Conservation (phyloP, 345 rosid species). For the Syzygium aromaticum region DNA sequence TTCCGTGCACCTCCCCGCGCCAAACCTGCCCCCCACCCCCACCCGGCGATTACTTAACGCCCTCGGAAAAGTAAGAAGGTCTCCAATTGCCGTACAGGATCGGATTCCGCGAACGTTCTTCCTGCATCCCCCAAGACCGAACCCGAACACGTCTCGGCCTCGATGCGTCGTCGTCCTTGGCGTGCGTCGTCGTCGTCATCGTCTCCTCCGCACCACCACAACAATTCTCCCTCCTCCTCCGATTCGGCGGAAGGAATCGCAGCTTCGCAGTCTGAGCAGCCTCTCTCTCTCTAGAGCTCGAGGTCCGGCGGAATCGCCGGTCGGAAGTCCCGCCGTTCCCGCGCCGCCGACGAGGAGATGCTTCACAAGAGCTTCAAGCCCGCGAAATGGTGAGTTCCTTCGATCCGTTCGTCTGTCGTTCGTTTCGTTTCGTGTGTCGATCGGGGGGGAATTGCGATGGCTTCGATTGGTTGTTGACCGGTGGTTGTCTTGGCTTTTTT, state of each 20-base stretch:
- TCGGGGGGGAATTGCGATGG: background rate
- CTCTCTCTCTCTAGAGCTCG: background rate
- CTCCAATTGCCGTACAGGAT: background rate
- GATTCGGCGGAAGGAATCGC: background rate
- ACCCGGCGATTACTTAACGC: background rate
- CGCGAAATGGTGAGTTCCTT: constrained; percentile 56
- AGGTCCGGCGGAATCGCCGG: background rate
- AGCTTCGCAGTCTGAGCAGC: too few relatives aligned
- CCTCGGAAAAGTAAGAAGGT: background rate
- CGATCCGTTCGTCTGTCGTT: too few relatives aligned
- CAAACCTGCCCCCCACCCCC: background rate
- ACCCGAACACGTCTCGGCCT: background rate
- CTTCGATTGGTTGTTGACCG: background rate
- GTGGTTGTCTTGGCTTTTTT: background rate
- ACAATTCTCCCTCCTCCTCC: background rate
- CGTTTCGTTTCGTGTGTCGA: background rate
- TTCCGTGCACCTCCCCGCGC: background rate
- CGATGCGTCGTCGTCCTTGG: background rate
- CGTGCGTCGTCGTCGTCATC: too few relatives aligned
- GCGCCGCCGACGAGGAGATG: constrained; percentile 12
- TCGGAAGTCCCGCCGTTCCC: background rate
- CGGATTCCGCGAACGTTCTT: background rate
- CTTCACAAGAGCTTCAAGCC: constrained; percentile 88
- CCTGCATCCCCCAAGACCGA: background rate
- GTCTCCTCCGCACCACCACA: background rate